These are phyloP conservation scores for Linaria vulgaris DNA, from an alignment of 257 asterid genomes.

Conservation along the genomic window DNA sequence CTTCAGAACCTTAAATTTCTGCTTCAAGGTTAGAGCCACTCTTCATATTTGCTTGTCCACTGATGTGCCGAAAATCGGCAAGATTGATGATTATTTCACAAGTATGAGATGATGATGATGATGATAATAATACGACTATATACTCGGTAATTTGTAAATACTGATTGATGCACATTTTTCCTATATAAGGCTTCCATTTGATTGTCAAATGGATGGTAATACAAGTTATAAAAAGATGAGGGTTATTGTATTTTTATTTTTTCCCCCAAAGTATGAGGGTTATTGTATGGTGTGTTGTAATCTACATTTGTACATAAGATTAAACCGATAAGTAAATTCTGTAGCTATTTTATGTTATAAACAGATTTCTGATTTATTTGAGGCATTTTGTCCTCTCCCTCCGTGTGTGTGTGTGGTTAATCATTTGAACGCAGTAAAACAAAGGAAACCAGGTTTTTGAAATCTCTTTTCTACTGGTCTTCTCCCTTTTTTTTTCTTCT, in stretches of 20 bases:
- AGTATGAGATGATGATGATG: not conserved
- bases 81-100: not conserved
- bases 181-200: slow-evolving; percentile 1
- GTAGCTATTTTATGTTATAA: too few relatives aligned
- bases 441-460: too few relatives aligned
- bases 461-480: too few relatives aligned
- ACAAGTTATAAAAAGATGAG: not conserved
- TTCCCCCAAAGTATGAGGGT: not conserved
- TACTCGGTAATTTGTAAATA: slow-evolving; percentile 18
- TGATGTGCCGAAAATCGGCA: slow-evolving; percentile 7
- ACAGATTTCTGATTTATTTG: too few relatives aligned
- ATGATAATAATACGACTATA: slow-evolving; percentile 6
- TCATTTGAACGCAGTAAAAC: too few relatives aligned
- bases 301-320: slow-evolving; percentile 6
- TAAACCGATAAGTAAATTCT: slow-evolving; percentile 11
- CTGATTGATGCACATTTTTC: not conserved
- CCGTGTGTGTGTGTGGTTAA: too few relatives aligned
- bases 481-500: too few relatives aligned
- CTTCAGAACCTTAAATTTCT: slow-evolving; percentile 63
- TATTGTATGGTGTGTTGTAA: slow-evolving; percentile 14
- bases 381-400: too few relatives aligned
- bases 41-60: not conserved
- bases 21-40: slow-evolving; percentile 51
- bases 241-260: slow-evolving; percentile 9
- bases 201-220: slow-evolving; percentile 12